phyloP scores from a whole-genome alignment of 2,329 filamentous ascomycete genomes.

The Knoxdaviesia proteae region DNA sequence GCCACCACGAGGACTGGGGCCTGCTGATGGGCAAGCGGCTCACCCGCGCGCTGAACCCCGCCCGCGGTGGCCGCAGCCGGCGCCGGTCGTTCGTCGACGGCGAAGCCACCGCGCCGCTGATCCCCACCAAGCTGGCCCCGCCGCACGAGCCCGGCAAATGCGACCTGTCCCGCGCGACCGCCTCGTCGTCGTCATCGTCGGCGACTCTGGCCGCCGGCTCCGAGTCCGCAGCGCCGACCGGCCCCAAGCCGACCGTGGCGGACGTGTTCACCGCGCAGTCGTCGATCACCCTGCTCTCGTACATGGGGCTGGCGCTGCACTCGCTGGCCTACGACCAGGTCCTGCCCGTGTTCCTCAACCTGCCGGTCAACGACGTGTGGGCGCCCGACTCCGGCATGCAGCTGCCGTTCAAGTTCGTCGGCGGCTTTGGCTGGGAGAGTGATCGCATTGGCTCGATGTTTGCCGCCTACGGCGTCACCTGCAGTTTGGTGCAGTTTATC shows the following conservation, averaged over 20 bases:
- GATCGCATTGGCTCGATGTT: constrained; percentile 69
- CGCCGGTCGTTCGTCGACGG: constrained; percentile 30
- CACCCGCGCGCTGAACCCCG: constrained; percentile 15
- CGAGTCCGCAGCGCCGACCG: constrained; percentile 1
- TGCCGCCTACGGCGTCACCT: constrained; percentile 59
- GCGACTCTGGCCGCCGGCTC: no score
- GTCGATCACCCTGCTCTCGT: constrained; percentile 51
- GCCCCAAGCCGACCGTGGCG: constrained; percentile 19
- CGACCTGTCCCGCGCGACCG: no score
- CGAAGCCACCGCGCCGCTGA: constrained; percentile 33
- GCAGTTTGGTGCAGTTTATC: constrained; percentile 69
- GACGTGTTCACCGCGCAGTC: constrained; percentile 61
- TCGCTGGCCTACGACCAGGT: constrained; percentile 72
- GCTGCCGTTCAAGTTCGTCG: constrained; percentile 62
- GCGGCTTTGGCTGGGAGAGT: constrained; percentile 57
- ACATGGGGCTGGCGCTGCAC: constrained; percentile 66
- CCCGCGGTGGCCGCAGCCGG: constrained; percentile 12
- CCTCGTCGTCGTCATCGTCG: no score
- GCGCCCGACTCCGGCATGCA: constrained; percentile 35
- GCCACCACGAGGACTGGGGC: constrained; percentile 52
- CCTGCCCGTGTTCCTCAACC: constrained; percentile 74
- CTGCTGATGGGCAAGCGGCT: constrained; percentile 51
- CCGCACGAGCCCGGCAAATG: constrained; percentile 8
- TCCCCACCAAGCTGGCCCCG: constrained; percentile 16
- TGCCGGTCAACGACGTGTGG: constrained; percentile 31